Evolutionary conservation across 2,329 filamentous ascomycete species (phyloP), one percentile per base, ranked within the genome.

Genomic region (Dendryphion nanum): DNA sequence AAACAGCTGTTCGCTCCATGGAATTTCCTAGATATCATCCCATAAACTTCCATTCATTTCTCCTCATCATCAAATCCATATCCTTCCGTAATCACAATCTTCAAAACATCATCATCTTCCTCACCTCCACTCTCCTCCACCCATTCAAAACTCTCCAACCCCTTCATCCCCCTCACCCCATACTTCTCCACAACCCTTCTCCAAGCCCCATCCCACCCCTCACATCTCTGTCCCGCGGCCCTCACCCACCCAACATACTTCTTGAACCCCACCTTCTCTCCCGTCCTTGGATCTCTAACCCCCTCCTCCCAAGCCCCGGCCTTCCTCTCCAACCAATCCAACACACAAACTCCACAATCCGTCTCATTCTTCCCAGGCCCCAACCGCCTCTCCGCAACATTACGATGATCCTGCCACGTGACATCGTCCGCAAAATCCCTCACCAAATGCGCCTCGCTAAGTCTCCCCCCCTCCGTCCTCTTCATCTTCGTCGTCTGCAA

Each of bases 241-340:
- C 20, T 38, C 15, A 45, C 40, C 20, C 33, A 33, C 14, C 18
- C 19, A n/a, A 45, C 16, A 24, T 45, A 45, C 6, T 45, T 36
- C 13, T 18, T 18, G 12, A 45, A 29, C 12, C 18, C 21, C n/a
- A 45, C 36, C 20, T 16, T 17, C 21, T 31, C 32, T 13, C 35
- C 39, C 18, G 33, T 40, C 42, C 39, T 37, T 5, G 39, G 42
- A 21, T 45, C 42, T 3, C 15, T 12, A 12, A 45, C 24, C 13
- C 28, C 40, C 24, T 42, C 20, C 20, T 38, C 28, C 42, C 42
- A 45, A 4, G 26, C 18, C 12, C 37, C 32, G 16, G 42, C 21
- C 29, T 45, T 45, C 7, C 42, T 30, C 28, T 42, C 42, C 15
- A 45, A 40, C 39, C 40, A 45, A 17, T 42, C 32, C 14, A 45